A percentile compares a stretch with the other conserved stretches of the same genome.
Evolutionary conservation across 2,329 filamentous ascomycete species (phyloP).

Genomic region (Daldinia sp.): DNA sequence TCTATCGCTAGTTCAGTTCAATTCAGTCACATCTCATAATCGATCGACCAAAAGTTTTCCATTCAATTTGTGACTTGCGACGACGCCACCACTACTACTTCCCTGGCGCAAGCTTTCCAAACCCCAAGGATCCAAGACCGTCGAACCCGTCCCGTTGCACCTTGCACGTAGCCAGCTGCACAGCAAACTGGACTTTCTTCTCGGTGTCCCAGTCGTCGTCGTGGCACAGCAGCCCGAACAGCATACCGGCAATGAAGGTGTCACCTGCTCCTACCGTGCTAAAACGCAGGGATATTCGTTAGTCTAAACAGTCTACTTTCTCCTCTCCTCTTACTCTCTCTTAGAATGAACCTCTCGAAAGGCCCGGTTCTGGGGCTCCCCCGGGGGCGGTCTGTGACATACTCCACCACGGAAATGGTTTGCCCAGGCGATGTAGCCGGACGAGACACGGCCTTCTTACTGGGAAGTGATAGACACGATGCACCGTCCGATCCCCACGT

Average conservation of each 20-base stretch:
- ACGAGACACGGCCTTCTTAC: conserved; percentile 55
- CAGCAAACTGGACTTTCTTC: conserved; percentile 69
- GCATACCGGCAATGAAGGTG: conserved; percentile 78
- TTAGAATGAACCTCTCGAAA: neutral
- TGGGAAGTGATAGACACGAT: conserved; percentile 57
- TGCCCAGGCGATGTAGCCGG: conserved; percentile 58
- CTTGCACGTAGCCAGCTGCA: conserved; percentile 75
- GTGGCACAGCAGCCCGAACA: conserved; percentile 70
- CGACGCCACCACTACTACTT: conserved; percentile 37
- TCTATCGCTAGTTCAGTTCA: neutral
- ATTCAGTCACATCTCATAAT: conserved; percentile 39
- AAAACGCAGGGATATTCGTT: conserved; percentile 43
- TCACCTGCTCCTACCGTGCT: conserved; percentile 81
- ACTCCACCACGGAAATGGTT: conserved; percentile 68
- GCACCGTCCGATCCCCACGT: conserved; percentile 62
- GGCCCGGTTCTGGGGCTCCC: conserved; percentile 12
- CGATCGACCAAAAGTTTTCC: conserved; percentile 26
- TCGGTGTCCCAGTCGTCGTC: conserved; percentile 61
- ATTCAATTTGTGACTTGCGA: conserved; percentile 38
- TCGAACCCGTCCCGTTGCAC: conserved; percentile 75
- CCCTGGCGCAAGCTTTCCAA: conserved; percentile 16
- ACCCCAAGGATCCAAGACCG: conserved; percentile 57
- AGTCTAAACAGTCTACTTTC: conserved; percentile 33
- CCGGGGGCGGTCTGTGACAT: conserved; percentile 53
- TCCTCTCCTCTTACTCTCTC: conserved; percentile 1